phyloP scores from a whole-genome alignment of 495 filamentous ascomycete genomes.

The Letharia lupina region DNA sequence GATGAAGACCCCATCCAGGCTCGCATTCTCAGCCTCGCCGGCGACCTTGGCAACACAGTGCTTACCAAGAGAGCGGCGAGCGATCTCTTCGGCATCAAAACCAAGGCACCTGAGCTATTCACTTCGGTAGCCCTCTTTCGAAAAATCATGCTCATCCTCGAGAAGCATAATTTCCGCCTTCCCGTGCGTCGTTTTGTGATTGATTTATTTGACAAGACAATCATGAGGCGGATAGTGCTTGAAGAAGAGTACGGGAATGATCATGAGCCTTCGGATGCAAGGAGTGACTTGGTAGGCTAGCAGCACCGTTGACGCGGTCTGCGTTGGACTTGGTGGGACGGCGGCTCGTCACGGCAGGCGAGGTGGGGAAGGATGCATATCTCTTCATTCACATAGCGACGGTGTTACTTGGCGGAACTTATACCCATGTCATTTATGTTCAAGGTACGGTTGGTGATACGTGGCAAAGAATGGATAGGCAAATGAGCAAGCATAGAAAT shows the following conservation, averaged over 20 bases:
- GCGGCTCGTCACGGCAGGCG: background rate
- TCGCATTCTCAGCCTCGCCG: constrained; percentile 66
- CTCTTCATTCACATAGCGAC: background rate
- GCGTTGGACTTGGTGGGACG: background rate
- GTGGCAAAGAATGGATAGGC: background rate
- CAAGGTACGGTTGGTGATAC: background rate
- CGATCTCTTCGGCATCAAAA: constrained; percentile 66
- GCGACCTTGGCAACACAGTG: constrained; percentile 85
- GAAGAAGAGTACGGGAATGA: constrained; percentile 45
- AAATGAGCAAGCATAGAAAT: background rate
- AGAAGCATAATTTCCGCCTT: constrained; percentile 81
- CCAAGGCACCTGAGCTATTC: constrained; percentile 61
- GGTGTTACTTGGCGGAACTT: background rate
- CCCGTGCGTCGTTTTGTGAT: constrained; percentile 78
- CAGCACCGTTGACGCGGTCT: background rate
- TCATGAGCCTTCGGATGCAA: constrained; percentile 7
- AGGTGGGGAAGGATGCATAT: background rate
- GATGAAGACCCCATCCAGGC: constrained; percentile 62
- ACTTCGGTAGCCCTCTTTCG: constrained; percentile 67
- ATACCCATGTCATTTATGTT: constrained; percentile 1
- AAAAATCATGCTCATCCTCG: constrained; percentile 75
- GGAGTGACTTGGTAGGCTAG: background rate
- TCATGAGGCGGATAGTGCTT: constrained; percentile 71
- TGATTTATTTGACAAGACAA: constrained; percentile 84
- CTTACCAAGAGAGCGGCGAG: constrained; percentile 66